Evolutionary conservation across 2,329 filamentous ascomycete species (phyloP).

Genomic region (Fusarium pseudonygamai): DNA sequence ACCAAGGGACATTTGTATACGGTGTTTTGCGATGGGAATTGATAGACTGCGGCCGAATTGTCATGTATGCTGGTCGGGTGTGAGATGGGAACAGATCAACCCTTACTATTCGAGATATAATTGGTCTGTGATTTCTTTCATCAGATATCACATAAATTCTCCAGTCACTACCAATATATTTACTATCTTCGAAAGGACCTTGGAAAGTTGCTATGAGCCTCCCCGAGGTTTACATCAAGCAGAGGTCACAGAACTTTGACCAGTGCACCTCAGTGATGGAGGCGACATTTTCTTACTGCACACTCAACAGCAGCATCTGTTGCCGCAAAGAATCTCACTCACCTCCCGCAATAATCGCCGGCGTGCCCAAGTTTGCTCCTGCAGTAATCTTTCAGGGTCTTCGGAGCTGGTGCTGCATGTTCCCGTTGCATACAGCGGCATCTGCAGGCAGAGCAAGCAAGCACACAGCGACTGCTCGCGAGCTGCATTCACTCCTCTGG

Average conservation of each 20-base stretch:
- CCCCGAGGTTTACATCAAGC: background rate
- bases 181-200: background rate
- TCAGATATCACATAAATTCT: background rate
- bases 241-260: background rate
- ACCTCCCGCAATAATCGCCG: background rate
- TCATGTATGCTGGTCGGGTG: background rate
- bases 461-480: background rate
- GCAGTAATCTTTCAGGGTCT: background rate
- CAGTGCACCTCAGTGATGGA: background rate
- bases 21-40: accelerated
- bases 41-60: background rate
- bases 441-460: background rate
- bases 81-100: background rate
- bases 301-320: accelerated
- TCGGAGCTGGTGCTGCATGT: background rate
- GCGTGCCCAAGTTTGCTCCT: background rate
- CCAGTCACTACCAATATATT: accelerated
- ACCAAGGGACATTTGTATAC: too few relatives aligned
- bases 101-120: background rate
- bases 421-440: background rate
- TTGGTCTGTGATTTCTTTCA: too few relatives aligned
- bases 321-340: background rate
- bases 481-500: background rate
- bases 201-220: background rate
- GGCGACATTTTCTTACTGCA: background rate